Base-by-base conservation (phyloP, 192 early-diverging fungal species). In the Coemansia sp. region DNA sequence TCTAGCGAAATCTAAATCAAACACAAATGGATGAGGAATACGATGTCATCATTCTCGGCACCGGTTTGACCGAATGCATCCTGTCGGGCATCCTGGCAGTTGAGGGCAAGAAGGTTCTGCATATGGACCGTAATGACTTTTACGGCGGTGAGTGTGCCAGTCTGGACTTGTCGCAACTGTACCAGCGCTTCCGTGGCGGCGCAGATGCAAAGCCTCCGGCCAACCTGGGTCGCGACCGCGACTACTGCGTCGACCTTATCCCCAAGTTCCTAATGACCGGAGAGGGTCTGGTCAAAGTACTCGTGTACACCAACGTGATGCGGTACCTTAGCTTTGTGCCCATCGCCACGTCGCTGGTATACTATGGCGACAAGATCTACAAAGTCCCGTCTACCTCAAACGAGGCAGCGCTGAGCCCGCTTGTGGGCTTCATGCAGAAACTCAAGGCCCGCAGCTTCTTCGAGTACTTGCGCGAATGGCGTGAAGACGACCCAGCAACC, bases 191-290 rank as follows among this genome's bases (percentile, higher is more conserved):
- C 81, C 86, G 91, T 25, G 39, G 75, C 58, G 85, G 81, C 7
- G 40, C 7, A 1, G 13, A 51, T 25, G 76, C 73, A 23, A 57
- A 65, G 20, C 70, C 85, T 39, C 85, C 91, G 16, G 63, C 70
- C 15, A 52, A 60, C 28, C 74, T 92, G 20, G 92, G 92, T 13
- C 83, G 83, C 49, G 87, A 88, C 73, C 88, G 95, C 62, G 96
- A 98, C 84, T 99, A 91, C 83, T 95, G 93, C 83, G 88, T 99
- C 57, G 98, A 99, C 80, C 82, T 98, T 74, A 96, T 99, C 56
- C 98, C 98, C 64, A 99, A 99, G 86, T 99, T 99, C 82, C 93
- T 97, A 84, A 98, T 99, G 96, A 95, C 94, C 29, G 94, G 92
- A 58, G 98, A 97, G 56, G 96, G 96, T 75, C 92, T 99, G 68